phyloP scores from a whole-genome alignment of 1,284 basidiomycete species.

The Vanrija pseudolonga region DNA sequence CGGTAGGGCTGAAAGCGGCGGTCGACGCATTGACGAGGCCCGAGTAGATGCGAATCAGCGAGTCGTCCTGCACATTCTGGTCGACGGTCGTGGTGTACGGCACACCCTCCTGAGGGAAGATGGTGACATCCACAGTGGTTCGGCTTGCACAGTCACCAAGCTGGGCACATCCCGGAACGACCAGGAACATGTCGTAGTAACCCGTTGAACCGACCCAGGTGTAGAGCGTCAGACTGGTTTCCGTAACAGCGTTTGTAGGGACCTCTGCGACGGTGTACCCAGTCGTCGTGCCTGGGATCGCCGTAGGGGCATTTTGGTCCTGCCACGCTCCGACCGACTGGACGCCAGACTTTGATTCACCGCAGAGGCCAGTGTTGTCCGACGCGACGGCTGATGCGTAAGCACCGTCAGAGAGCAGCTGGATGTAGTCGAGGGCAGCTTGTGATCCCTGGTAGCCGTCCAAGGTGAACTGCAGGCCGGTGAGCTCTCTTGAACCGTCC shows the following conservation, averaged over 20 bases:
- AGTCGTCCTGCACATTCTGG: slow-evolving; percentile 69
- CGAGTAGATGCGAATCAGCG: slow-evolving; percentile 64
- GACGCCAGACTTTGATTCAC: slow-evolving; percentile 9
- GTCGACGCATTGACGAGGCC: slow-evolving; percentile 75
- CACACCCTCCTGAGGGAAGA: slow-evolving; percentile 69
- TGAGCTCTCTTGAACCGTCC: slow-evolving; percentile 60
- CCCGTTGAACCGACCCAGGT: slow-evolving; percentile 86
- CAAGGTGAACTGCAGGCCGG: slow-evolving; percentile 68
- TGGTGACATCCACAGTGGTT: slow-evolving; percentile 75
- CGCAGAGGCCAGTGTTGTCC: slow-evolving; percentile 53
- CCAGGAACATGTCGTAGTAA: slow-evolving; percentile 75
- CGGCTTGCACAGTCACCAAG: slow-evolving; percentile 75
- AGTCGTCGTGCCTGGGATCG: slow-evolving; percentile 74
- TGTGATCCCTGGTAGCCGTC: slow-evolving; percentile 70
- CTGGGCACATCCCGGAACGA: slow-evolving; percentile 79
- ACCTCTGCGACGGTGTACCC: slow-evolving; percentile 69
- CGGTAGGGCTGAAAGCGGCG: slow-evolving; percentile 64
- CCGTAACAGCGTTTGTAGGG: slow-evolving; percentile 53
- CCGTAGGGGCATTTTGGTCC: slow-evolving; percentile 60
- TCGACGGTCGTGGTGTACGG: slow-evolving; percentile 67
- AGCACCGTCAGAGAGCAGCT: slow-evolving; percentile 79
- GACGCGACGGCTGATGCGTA: slow-evolving; percentile 20
- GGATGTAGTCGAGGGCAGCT: slow-evolving; percentile 80
- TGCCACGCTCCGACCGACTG: slow-evolving; percentile 67
- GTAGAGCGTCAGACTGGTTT: slow-evolving; percentile 79